Conservation (phyloP, 305 asterid species). For the Fraxinus sp. region DNA sequence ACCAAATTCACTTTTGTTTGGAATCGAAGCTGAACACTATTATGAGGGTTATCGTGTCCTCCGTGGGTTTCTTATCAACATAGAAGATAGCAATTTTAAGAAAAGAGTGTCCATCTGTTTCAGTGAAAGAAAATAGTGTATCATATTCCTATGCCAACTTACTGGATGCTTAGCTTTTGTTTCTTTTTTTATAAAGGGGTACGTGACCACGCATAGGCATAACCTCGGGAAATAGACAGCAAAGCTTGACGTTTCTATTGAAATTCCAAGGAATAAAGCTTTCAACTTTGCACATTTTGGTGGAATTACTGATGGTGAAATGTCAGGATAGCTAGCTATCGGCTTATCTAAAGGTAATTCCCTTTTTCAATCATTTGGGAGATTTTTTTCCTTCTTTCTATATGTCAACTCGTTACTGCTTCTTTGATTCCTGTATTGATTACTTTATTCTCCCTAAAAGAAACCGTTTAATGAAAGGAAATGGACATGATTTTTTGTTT, state of each 20-base stretch:
- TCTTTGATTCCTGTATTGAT: constrained; percentile 27
- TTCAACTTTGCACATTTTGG: constrained; percentile 35
- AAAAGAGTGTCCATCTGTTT: constrained; percentile 38
- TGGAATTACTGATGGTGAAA: constrained; percentile 29
- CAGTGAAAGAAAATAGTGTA: constrained; percentile 22
- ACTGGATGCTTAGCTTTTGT: constrained; percentile 24
- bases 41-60: constrained; percentile 30
- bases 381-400: constrained; percentile 14
- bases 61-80: constrained; percentile 54
- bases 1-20: constrained; percentile 24
- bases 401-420: constrained; percentile 21
- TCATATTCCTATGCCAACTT: constrained; percentile 44
- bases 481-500: constrained; percentile 13
- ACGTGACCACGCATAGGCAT: constrained; percentile 43
- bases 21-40: constrained; percentile 18
- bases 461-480: constrained; percentile 9
- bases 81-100: constrained; percentile 33
- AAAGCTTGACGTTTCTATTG: constrained; percentile 26
- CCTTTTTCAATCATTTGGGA: constrained; percentile 30
- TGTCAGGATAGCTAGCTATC: constrained; percentile 22
- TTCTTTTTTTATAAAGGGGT: constrained; percentile 31
- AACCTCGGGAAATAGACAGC: constrained; percentile 20
- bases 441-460: constrained; percentile 20
- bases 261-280: constrained; percentile 44
- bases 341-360: constrained; percentile 30